These are phyloP conservation scores for Theobroma grandiflorum DNA, from an alignment of 441 rosid genomes.

Conservation along the genomic window DNA sequence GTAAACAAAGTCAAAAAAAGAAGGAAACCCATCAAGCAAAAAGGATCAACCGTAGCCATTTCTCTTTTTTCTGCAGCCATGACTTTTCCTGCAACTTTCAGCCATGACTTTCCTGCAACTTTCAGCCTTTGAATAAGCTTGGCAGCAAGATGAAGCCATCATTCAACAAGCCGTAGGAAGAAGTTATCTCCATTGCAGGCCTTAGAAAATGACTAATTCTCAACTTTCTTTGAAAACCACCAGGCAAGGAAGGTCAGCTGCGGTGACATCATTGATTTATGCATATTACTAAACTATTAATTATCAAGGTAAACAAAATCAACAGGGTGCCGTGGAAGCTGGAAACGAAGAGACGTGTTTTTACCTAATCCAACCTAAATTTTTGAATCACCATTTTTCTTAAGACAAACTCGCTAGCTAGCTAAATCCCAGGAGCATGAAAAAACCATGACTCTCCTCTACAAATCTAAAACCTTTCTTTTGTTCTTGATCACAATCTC, in stretches of 20 bases:
- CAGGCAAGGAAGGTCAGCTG: constrained; percentile 10
- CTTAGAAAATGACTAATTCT: not conserved
- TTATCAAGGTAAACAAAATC: not conserved
- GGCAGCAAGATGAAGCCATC: no score
- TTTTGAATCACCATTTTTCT: not conserved
- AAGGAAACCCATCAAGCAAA: no score
- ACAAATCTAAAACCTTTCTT: not conserved
- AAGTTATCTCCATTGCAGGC: constrained; percentile 7
- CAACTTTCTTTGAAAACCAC: not conserved
- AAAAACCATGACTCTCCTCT: constrained; percentile 21
- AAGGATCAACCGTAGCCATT: no score
- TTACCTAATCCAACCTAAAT: not conserved
- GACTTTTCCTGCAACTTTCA: no score
- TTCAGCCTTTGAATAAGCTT: no score
- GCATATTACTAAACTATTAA: not conserved
- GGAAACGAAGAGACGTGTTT: not conserved
- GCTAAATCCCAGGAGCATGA: no score
- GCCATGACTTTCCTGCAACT: no score
- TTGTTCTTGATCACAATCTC: constrained; percentile 18
- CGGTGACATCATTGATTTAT: not conserved
- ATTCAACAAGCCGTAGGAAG: not conserved
- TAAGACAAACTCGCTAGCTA: not conserved
- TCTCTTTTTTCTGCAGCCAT: no score
- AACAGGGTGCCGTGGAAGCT: not conserved
- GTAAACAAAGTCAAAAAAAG: no score